A percentile compares a stretch with the other conserved stretches of the same genome.
Conservation (phyloP, 495 filamentous ascomycete species). For the Penicillium ucsense region DNA sequence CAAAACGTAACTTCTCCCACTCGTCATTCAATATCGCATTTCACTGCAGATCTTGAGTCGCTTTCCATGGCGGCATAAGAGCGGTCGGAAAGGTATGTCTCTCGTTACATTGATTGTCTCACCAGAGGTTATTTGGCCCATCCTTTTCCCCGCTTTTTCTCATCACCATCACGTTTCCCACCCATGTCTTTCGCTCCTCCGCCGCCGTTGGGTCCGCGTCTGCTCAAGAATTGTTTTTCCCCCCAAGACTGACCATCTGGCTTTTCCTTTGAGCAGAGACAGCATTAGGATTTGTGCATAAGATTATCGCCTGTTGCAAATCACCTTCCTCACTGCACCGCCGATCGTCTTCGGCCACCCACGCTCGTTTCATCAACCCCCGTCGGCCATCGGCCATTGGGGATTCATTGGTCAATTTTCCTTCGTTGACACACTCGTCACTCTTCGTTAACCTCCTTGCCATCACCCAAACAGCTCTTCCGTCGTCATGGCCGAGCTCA, state of each 20-base stretch:
- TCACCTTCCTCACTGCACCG: constrained; percentile 1
- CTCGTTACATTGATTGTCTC: constrained; percentile 10
- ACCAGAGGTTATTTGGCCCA: constrained; percentile 3
- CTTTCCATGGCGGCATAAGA: constrained; percentile 29
- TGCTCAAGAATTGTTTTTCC: no score
- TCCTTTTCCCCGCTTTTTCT: constrained; percentile 4
- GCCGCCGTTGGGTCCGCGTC: no score
- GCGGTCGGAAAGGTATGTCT: constrained; percentile 17
- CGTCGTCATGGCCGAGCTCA: constrained; percentile 29
- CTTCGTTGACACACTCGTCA: background rate
- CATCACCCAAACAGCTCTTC: background rate
- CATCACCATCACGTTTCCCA: background rate
- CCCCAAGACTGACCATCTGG: constrained; percentile 4
- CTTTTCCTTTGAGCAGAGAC: constrained; percentile 14
- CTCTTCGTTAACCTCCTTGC: background rate
- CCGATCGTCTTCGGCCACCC: background rate
- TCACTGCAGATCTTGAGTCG: constrained; percentile 7
- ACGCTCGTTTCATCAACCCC: background rate
- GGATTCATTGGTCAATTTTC: background rate
- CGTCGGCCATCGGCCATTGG: background rate
- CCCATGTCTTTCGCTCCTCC: background rate
- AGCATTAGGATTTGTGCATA: constrained; percentile 27
- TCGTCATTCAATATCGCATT: background rate
- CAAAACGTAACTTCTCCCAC: no score
- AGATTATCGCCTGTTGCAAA: constrained; percentile 6